Conservation (phyloP, 2,329 filamentous ascomycete genomes). For the Fusarium sp. region DNA sequence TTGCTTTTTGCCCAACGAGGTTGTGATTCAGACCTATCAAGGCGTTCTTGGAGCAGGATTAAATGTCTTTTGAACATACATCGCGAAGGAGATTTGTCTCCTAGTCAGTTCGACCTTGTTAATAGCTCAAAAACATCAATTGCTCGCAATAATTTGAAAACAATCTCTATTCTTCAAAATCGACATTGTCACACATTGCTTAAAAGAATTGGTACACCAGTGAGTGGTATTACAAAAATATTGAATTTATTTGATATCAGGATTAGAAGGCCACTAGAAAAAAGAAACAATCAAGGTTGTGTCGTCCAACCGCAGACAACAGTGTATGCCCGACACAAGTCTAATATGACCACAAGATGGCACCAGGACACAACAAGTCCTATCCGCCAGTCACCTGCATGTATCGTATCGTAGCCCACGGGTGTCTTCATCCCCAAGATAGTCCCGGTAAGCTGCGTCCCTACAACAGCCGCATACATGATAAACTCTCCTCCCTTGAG, state of each 20-base stretch:
- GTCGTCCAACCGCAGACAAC: constrained; percentile 47
- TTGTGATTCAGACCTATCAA: neutral
- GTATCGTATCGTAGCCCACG: constrained; percentile 35
- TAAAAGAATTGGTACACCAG: neutral
- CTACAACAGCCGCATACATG: constrained; percentile 36
- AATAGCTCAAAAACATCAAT: neutral
- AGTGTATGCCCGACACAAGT: constrained; percentile 41
- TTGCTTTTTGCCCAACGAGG: neutral
- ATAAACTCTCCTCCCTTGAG: constrained; percentile 28
- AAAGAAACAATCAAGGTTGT: constrained; percentile 55
- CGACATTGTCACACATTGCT: neutral
- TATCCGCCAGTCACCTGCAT: constrained; percentile 37
- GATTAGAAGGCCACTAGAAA: constrained; percentile 72
- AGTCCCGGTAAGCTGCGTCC: constrained; percentile 38
- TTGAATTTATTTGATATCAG: constrained; percentile 67
- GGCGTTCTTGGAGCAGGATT: neutral
- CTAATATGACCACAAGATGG: constrained; percentile 37
- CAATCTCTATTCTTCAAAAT: neutral
- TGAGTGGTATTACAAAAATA: constrained; percentile 43
- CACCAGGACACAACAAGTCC: constrained; percentile 20
- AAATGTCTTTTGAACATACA: neutral
- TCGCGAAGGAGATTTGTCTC: neutral
- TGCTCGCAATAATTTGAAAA: neutral
- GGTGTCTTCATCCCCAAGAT: constrained; percentile 37
- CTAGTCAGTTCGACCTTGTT: neutral